Conservation (phyloP, 305 asterid species). For the Fraxinus xanthoxyloides region DNA sequence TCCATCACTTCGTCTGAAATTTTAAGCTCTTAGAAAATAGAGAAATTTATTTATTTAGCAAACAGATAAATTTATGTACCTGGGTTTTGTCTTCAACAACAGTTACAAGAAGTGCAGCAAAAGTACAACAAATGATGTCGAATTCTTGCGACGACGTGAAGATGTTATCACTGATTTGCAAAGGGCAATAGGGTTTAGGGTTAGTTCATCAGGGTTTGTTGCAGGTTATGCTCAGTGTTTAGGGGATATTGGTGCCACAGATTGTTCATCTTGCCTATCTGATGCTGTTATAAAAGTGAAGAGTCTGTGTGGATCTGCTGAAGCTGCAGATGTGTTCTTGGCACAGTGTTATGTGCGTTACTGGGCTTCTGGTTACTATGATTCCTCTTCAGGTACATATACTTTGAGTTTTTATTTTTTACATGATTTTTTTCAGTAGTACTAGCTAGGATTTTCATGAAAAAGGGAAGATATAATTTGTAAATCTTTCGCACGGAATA, state of each 20-base stretch:
- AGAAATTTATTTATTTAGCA: too few species aligned
- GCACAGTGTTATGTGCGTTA: constrained; percentile 44
- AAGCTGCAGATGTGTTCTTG: constrained; percentile 41
- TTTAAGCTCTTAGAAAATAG: background rate
- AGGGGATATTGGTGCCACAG: constrained; percentile 34
- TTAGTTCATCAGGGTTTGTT: constrained; percentile 34
- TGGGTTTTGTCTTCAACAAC: background rate
- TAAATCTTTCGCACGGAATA: background rate
- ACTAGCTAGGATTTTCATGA: background rate
- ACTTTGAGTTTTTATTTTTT: background rate
- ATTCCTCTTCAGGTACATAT: constrained; percentile 22
- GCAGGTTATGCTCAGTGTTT: constrained; percentile 40
- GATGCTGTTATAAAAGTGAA: constrained; percentile 33
- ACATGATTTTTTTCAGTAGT: background rate
- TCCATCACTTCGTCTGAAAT: background rate
- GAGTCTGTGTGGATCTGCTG: constrained; percentile 38
- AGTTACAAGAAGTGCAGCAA: constrained; percentile 32
- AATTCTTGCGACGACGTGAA: constrained; percentile 36
- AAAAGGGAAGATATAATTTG: background rate
- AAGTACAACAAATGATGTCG: constrained; percentile 25
- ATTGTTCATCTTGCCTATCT: constrained; percentile 37
- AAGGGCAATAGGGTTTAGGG: constrained; percentile 22
- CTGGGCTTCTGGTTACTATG: constrained; percentile 42
- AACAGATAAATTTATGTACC: too few species aligned
- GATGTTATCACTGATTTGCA: constrained; percentile 28